These are phyloP conservation scores for Neofusicoccum sp. DNA, from an alignment of 2,329 filamentous ascomycete genomes.

Conservation along the genomic window DNA sequence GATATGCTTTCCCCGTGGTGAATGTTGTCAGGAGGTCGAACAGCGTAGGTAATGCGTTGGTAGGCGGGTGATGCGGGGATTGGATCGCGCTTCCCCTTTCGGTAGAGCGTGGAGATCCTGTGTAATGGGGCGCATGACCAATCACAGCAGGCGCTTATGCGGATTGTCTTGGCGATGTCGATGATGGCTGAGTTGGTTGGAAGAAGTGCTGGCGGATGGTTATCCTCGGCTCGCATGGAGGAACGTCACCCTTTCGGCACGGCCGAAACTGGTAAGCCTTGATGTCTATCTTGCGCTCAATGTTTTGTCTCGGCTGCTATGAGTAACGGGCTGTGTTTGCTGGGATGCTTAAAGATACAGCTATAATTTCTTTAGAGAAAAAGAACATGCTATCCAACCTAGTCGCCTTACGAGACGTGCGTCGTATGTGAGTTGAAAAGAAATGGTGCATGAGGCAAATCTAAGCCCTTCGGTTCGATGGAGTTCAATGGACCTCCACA, in stretches of 20 bases:
- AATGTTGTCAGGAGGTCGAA: not conserved
- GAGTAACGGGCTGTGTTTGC: no score
- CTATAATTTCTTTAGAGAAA: not conserved
- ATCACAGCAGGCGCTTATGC: not conserved
- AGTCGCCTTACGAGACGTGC: no score
- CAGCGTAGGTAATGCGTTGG: not conserved
- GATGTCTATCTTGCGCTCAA: not conserved
- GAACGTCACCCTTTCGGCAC: not conserved
- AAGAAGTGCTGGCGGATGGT: not conserved
- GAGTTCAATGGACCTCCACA: not conserved
- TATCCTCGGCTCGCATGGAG: not conserved
- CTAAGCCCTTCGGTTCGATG: no score
- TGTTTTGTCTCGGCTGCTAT: not conserved
- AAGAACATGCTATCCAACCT: no score
- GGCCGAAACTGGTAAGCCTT: not conserved
- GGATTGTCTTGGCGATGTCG: not conserved
- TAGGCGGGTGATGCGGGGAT: constrained; percentile 12
- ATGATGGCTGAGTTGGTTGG: not conserved
- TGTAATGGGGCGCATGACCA: not conserved
- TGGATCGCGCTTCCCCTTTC: constrained; percentile 17
- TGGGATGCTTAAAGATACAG: not conserved
- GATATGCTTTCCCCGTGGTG: not conserved
- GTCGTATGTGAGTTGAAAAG: no score
- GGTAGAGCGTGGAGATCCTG: constrained; percentile 4
- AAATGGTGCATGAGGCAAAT: not conserved